Evolutionary conservation across 805 yeast species (phyloP).

Genomic region (Candida vaughaniae): DNA sequence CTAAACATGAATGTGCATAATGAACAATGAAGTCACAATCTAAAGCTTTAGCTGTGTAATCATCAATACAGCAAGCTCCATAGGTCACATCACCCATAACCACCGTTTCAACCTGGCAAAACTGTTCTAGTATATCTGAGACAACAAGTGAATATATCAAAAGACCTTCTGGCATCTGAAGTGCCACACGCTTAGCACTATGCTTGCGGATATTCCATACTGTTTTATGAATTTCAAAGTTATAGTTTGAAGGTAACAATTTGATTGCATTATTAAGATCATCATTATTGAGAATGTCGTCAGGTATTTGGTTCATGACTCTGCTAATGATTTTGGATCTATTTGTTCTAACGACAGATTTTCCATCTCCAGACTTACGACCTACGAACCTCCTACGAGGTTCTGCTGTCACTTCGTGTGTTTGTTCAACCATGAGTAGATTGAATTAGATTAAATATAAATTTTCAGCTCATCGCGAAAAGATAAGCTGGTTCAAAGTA

Average conservation of each 20-base stretch:
- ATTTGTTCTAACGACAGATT: conserved; percentile 12
- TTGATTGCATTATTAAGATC: conserved; percentile 83
- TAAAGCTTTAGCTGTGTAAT: conserved; percentile 86
- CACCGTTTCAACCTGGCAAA: conserved; percentile 80
- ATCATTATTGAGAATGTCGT: conserved; percentile 73
- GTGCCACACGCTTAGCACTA: conserved; percentile 77
- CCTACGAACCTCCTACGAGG: conserved; percentile 59
- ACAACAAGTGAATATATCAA: conserved; percentile 83
- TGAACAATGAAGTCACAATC: conserved; percentile 95
- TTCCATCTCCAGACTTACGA: conserved; percentile 26
- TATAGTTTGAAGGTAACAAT: conserved; percentile 85
- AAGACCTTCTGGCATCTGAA: conserved; percentile 97
- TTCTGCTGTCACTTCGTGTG: background rate
- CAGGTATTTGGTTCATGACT: conserved; percentile 83
- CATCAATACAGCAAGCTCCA: conserved; percentile 98
- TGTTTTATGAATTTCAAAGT: conserved; percentile 94
- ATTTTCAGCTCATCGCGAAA: conserved; percentile 8
- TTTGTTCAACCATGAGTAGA: background rate
- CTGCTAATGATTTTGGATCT: conserved; percentile 47
- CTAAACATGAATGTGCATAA: conserved; percentile 96
- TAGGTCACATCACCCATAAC: conserved; percentile 99
- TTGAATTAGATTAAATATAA: background rate
- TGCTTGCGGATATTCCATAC: conserved; percentile 85
- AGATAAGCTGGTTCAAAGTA: background rate
- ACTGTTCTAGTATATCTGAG: conserved; percentile 91